A percentile compares a stretch with the other conserved stretches of the same genome.
Conservation (phyloP, 2,329 filamentous ascomycete species). For the Fusarium graminum region DNA sequence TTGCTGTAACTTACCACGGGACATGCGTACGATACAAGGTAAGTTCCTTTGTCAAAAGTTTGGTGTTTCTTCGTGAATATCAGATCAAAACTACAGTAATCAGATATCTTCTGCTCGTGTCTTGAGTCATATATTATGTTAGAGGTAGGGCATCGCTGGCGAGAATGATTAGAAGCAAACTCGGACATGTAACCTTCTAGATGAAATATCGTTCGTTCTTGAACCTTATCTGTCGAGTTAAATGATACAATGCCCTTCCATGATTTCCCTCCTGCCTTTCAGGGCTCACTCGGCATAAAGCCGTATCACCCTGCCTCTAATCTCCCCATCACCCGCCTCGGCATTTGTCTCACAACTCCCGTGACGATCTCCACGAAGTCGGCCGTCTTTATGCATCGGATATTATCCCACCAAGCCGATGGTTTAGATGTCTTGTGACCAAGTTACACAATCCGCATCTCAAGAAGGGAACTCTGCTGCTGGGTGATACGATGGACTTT, state of each 20-base stretch:
- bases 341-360: conserved; percentile 58
- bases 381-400: conserved; percentile 60
- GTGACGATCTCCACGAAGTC: conserved; percentile 52
- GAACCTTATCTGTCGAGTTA: conserved; percentile 52
- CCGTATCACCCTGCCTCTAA: conserved; percentile 50
- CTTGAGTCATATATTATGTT: not conserved
- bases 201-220: conserved; percentile 33
- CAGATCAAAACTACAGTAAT: not conserved
- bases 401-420: conserved; percentile 73
- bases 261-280: conserved; percentile 58
- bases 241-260: conserved; percentile 54
- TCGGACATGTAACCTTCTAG: not conserved
- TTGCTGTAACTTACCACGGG: conserved; percentile 66
- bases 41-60: too few species aligned
- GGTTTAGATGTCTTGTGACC: conserved; percentile 70
- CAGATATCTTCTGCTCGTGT: not conserved
- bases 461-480: conserved; percentile 66
- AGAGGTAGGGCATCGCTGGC: too few species aligned
- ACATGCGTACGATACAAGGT: too few species aligned
- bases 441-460: conserved; percentile 71
- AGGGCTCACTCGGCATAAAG: conserved; percentile 54
- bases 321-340: conserved; percentile 55
- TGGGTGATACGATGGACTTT: not conserved
- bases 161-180: too few species aligned
- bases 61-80: too few species aligned